Conservation (phyloP, 1,284 basidiomycete genomes). For the Sparassis latifolia region DNA sequence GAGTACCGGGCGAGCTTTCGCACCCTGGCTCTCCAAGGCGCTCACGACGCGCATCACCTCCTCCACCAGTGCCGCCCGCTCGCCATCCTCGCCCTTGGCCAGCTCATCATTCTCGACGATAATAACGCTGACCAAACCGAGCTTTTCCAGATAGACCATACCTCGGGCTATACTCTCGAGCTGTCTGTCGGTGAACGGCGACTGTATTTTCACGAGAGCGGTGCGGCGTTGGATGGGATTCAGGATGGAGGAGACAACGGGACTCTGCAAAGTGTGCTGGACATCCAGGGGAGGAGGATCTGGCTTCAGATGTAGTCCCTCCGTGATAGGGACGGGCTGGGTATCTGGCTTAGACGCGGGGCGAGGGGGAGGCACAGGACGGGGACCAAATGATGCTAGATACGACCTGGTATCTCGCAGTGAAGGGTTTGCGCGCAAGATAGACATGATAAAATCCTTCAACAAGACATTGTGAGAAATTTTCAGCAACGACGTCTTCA, state of each 20-base stretch:
- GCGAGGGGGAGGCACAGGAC: constrained; percentile 26
- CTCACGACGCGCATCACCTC: constrained; percentile 83
- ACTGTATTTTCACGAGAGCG: constrained; percentile 95
- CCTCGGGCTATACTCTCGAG: constrained; percentile 92
- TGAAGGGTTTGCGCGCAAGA: constrained; percentile 91
- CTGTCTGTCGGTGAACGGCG: constrained; percentile 94
- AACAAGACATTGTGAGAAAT: constrained; percentile 5
- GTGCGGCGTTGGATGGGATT: constrained; percentile 80
- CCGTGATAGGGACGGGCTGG: constrained; percentile 9
- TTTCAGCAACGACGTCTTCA: not conserved
- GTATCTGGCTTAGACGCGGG: constrained; percentile 13
- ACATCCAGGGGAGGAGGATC: constrained; percentile 21
- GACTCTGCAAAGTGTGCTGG: constrained; percentile 34
- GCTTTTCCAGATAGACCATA: constrained; percentile 91
- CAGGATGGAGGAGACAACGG: constrained; percentile 77
- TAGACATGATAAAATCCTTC: constrained; percentile 95
- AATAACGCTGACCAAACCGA: constrained; percentile 92
- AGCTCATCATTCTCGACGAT: constrained; percentile 89
- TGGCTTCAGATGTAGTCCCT: constrained; percentile 12
- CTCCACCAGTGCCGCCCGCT: constrained; percentile 56
- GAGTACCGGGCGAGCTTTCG: constrained; percentile 81
- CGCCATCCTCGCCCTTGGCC: constrained; percentile 57
- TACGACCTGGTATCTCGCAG: constrained; percentile 87
- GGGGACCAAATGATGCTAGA: constrained; percentile 77
- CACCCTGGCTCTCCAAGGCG: constrained; percentile 80